Base-by-base conservation (phyloP, 1,284 basidiomycete species). In the Cutaneotrichosporon spelunceum region DNA sequence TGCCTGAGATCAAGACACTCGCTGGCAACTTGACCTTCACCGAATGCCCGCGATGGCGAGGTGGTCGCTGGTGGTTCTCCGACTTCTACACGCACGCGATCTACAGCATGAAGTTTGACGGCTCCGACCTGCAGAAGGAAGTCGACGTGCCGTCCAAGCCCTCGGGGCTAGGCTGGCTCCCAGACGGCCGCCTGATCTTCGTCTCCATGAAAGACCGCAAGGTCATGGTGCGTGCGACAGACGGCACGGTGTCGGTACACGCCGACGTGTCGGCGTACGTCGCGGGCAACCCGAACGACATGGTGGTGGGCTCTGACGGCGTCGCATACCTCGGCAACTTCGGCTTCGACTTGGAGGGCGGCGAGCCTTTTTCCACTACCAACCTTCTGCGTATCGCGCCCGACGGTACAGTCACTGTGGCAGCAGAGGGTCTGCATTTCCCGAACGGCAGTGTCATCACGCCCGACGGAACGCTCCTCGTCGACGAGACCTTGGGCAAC, bases 41-140 rank as follows among this genome's bases (percentile, higher is more conserved):
- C 24, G 59, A 60, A 39, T 34, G 59, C n/a, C 59, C 59, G 10
- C 59, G 59, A 8, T 60, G 59, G 59, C 59, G 56, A 21, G 30
- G 30, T 7, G 53, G 26, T 27, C 59, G 59, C 11, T 60, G 59
- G 59, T 60, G 59, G 59, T 60, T 60, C 27, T 52, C 47, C 47
- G 59, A 60, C 54, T 56, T 60, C 48, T 60, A 52, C 59, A 33
- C 53, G 13, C 53, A 60, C 34, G 47, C 53, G 5, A 52, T 60
- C 33, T 60, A 56, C 47, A 39, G 33, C 26, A 60, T 56, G 53
- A 39, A 29, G 19, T n/a, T 13, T 21, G 47, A 56, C 47, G 59
- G 59, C 27, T 49, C 53, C 9, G 53, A 56, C 21, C 34, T 60
- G 19, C 53, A 48, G 16, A 34, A 29, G 30, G 59, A 60, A 36